These are phyloP conservation scores for Hyaloscypha finlandica DNA, from an alignment of 495 filamentous ascomycete genomes.

Conservation along the genomic window DNA sequence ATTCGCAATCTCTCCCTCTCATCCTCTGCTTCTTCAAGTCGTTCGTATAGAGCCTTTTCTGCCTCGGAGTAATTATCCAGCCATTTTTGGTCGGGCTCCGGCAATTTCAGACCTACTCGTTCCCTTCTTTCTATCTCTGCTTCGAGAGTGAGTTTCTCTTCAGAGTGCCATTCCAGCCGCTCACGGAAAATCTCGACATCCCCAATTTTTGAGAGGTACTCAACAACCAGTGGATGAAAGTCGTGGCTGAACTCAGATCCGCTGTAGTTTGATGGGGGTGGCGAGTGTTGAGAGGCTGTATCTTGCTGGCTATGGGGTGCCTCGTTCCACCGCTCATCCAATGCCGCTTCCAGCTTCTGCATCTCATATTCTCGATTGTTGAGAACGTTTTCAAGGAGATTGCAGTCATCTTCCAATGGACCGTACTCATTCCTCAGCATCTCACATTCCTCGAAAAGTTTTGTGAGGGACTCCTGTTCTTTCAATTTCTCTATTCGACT, in stretches of 20 bases:
- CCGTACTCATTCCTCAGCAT: constrained; percentile 8
- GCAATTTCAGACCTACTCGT: not conserved
- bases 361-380: constrained; percentile 9
- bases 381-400: constrained; percentile 11
- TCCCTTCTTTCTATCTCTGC: not conserved
- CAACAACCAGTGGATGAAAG: constrained; percentile 1
- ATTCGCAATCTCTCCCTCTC: not conserved
- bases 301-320: not conserved
- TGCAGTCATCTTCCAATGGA: constrained; percentile 17
- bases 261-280: not conserved
- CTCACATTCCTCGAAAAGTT: constrained; percentile 12
- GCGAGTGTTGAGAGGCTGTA: not conserved
- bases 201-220: constrained; percentile 15
- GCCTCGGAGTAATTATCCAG: not conserved
- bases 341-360: constrained; percentile 11
- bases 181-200: constrained; percentile 17
- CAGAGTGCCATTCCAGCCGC: constrained; percentile 5
- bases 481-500: not conserved
- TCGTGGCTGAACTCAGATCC: not conserved
- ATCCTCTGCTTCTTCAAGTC: not conserved
- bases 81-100: constrained; percentile 1
- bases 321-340: not conserved
- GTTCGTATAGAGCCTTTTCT: not conserved
- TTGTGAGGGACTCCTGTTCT: not conserved
- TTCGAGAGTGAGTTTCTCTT: not conserved